Evolutionary conservation across 1,139 yeast genomes (phyloP).

Genomic region (Candida sanyaensis): DNA sequence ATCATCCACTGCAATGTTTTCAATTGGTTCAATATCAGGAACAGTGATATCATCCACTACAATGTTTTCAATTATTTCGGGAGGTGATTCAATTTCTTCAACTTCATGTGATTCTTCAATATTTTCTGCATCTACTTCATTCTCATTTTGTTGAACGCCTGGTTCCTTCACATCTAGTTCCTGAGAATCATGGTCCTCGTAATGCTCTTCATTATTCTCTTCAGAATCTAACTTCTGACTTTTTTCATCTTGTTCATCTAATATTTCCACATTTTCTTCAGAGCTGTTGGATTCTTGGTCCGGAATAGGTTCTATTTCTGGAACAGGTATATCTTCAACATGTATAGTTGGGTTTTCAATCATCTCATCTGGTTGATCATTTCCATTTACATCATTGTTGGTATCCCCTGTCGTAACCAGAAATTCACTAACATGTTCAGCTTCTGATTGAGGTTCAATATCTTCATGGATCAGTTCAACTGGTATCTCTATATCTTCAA

Average conservation of each 20-base stretch:
- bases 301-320: conserved; percentile 1
- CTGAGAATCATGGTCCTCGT: too few species aligned
- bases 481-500: too few species aligned
- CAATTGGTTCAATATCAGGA: conserved; percentile 14
- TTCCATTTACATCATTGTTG: too few species aligned
- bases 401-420: too few species aligned
- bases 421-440: too few species aligned
- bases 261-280: conserved; percentile 6
- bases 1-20: background rate
- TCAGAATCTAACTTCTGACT: background rate
- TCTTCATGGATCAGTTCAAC: too few species aligned
- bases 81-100: too few species aligned
- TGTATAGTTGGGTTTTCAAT: background rate
- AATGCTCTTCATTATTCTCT: conserved; percentile 1
- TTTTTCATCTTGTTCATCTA: conserved; percentile 14
- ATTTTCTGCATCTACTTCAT: too few species aligned
- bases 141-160: too few species aligned
- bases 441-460: background rate
- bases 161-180: too few species aligned
- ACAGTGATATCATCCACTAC: background rate
- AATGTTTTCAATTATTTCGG: conserved; percentile 11
- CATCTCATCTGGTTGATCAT: too few species aligned
- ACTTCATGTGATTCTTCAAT: too few species aligned
- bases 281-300: background rate
- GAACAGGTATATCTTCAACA: background rate